Evolutionary conservation across 768 basidiomycete species (phyloP), one percentile per base, ranked within the genome.

Genomic region (Amanita brunnescens): DNA sequence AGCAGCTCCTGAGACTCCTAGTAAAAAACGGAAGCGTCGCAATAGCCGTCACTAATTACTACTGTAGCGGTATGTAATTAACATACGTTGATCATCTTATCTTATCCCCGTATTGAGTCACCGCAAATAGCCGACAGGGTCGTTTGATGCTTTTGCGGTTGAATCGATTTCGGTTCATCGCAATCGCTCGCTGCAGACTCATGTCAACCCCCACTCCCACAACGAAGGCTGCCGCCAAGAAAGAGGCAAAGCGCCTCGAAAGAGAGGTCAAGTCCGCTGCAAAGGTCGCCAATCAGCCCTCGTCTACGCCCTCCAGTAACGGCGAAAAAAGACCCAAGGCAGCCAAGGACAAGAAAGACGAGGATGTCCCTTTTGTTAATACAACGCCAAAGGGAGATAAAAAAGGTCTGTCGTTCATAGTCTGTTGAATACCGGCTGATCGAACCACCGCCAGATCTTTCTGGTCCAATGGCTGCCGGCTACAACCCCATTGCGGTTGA

Each of bases 401-500:
- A 77, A 98, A 98, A 71, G 92, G 94, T 52, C 20, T 54, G 24
- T 20, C 21, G 16, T 8, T n/a, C 37, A 26, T 0, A 21, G 23
- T 26, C 13, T 5, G 13, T 10, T 16, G 40, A 44, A 26, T 20
- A n/a, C 2, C 55, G 12, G 47, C 52, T 37, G 53, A 40, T 21
- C 18, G 26, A 53, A 2, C 16, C 14, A n/a, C n/a, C n/a, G n/a
- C 16, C 51, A 95, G 95, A 97, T 68, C 72, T 96, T 51, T 78
- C 87, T 1, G 74, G 82, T 54, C 84, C 91, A 2, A 95, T 99
- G 88, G 79, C 88, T 1, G 74, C 78, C n/a, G 90, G 88, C 3
- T 99, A 98, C 70, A 93, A 98, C 65, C 95, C 96, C 6, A 85
- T 89, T 56, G 88, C 89, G 30, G 87, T 98, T 53, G 95, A 98